Percentiles rank a stretch among this genome's conserved stretches.
phyloP scores from a whole-genome alignment of 2,329 filamentous ascomycete genomes.

The Graphilbum ipis-grandicollis region DNA sequence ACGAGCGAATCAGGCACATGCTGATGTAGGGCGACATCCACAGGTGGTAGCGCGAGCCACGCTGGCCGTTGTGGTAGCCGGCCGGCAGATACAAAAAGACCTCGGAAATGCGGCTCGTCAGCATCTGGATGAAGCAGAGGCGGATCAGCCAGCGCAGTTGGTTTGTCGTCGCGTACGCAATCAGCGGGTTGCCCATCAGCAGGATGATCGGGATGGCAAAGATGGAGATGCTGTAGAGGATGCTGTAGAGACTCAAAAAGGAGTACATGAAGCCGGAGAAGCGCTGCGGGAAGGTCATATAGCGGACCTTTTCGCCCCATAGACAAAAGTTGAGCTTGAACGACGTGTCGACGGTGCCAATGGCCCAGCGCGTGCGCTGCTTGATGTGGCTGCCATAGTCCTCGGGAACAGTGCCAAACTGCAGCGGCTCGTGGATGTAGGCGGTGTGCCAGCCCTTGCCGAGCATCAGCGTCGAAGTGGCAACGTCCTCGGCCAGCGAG shows the following conservation, averaged over 20 bases:
- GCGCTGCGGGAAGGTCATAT: slow-evolving; percentile 38
- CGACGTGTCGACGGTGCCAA: slow-evolving; percentile 39
- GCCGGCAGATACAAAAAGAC: slow-evolving; percentile 39
- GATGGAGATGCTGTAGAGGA: slow-evolving; percentile 31
- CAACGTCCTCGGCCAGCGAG: slow-evolving; percentile 42
- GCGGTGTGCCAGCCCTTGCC: slow-evolving; percentile 45
- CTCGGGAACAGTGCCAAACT: slow-evolving; percentile 42
- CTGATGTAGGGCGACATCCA: slow-evolving; percentile 49
- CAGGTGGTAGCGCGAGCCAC: slow-evolving; percentile 36
- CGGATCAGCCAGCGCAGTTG: slow-evolving; percentile 43
- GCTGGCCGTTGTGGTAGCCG: slow-evolving; percentile 40
- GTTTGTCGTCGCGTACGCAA: slow-evolving; percentile 32
- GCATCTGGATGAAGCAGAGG: slow-evolving; percentile 31
- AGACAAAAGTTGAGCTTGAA: slow-evolving; percentile 43
- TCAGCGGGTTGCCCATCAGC: slow-evolving; percentile 33
- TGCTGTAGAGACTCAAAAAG: slow-evolving; percentile 34
- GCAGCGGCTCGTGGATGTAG: slow-evolving; percentile 40
- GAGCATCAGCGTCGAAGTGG: slow-evolving; percentile 39
- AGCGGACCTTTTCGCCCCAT: slow-evolving; percentile 30
- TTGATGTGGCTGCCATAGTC: slow-evolving; percentile 37
- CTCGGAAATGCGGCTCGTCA: slow-evolving; percentile 36
- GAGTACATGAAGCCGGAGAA: slow-evolving; percentile 42
- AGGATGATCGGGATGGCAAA: slow-evolving; percentile 43
- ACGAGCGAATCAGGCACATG: slow-evolving; percentile 37
- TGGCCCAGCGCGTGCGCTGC: slow-evolving; percentile 38